Percentiles rank a stretch among this genome's conserved stretches.
phyloP scores from a whole-genome alignment of 768 basidiomycete species.

The Tulasnella sp. region DNA sequence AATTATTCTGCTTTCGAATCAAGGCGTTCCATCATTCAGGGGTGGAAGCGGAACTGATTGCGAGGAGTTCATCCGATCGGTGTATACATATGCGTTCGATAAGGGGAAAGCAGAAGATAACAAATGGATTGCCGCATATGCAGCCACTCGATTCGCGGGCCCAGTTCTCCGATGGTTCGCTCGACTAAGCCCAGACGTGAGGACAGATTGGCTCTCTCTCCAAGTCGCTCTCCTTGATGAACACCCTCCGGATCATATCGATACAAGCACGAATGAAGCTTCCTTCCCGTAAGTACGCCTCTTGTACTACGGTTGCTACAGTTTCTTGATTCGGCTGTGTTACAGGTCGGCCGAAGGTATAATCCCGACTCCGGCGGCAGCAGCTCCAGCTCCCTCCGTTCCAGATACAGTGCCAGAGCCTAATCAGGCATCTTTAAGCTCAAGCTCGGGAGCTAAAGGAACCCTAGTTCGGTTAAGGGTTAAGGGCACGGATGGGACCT shows the following conservation, averaged over 20 bases:
- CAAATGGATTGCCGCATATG: not conserved
- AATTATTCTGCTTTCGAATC: no score
- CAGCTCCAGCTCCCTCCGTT: no score
- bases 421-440: no score
- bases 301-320: no score
- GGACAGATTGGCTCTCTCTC: not conserved
- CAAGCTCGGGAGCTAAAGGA: not conserved
- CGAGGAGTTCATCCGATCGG: not conserved
- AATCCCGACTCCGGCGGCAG: no score
- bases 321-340: no score
- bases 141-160: not conserved
- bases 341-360: no score
- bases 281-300: no score
- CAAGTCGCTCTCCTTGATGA: not conserved
- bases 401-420: no score
- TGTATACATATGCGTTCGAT: not conserved
- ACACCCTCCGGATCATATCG: not conserved
- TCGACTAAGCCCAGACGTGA: not conserved
- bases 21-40: not conserved
- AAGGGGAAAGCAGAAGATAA: not conserved
- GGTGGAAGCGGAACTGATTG: not conserved
- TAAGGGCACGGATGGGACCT: no score
- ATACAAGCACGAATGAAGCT: no score
- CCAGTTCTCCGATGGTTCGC: constrained; percentile 1
- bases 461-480: no score